phyloP scores from a whole-genome alignment of 306 rosid species.

The Oxytropis ochrocephala region DNA sequence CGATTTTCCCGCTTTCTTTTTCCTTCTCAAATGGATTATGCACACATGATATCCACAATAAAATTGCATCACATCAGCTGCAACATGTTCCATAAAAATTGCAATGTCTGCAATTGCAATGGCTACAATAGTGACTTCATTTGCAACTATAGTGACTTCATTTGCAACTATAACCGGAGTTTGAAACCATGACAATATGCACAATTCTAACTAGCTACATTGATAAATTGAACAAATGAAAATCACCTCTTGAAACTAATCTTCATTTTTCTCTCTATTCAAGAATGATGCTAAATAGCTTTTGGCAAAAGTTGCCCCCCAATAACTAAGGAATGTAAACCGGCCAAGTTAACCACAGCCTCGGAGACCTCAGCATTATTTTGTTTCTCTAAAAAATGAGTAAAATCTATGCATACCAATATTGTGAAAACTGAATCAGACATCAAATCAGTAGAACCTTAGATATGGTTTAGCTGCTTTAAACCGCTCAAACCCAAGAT shows the following conservation, averaged over 20 bases:
- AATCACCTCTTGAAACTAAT: neutral
- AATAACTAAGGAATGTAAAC: neutral
- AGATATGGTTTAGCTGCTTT: too few relatives aligned
- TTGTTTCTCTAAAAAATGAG: neutral
- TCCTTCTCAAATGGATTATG: too few relatives aligned
- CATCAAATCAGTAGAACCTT: too few relatives aligned
- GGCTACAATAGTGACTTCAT: neutral
- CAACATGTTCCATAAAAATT: neutral
- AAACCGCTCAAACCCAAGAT: too few relatives aligned
- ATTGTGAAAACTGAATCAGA: too few relatives aligned
- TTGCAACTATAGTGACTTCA: too few relatives aligned
- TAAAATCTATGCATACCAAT: neutral
- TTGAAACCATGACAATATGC: neutral
- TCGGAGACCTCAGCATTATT: neutral
- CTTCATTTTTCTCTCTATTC: neutral
- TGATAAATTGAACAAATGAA: neutral
- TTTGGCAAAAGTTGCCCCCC: neutral
- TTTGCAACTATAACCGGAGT: neutral
- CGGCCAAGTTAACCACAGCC: neutral
- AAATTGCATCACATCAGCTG: too few relatives aligned
- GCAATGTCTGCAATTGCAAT: neutral
- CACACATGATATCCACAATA: too few relatives aligned
- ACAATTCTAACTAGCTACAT: neutral
- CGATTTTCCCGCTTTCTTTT: too few relatives aligned
- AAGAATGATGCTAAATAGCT: conserved; percentile 12